Base-by-base conservation (phyloP, 805 yeast genomes). In the Kluyveromyces aestuarii region DNA sequence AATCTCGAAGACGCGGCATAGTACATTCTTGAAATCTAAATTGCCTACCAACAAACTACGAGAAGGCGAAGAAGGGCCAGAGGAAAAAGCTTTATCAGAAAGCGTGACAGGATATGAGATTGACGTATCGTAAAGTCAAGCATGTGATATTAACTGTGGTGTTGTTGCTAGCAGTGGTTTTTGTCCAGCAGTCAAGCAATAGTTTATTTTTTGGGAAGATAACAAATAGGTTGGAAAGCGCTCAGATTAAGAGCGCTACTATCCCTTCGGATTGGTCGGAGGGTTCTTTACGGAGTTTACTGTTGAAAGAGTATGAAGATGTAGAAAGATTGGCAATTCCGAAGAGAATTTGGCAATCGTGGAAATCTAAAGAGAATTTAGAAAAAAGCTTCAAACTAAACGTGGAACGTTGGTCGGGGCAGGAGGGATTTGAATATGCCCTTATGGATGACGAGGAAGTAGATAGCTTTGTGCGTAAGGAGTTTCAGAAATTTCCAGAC, bases 261-360 rank as follows among this genome's bases (percentile, higher is more conserved):
- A 37, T 43, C 2, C 45, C 45, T 2, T 18, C 45, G 27, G 45
- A 43, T 21, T 43, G 45, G 45, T 43, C 45, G n/a, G 19, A 7
- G 7, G 39, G 39, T 14, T 43, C 45, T 10, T 19, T 43, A 38
- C 19, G 45, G 7, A 21, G 19, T 10, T n/a, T 21, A 38, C n/a
- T 43, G 38, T 43, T 43, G 39, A 25, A 10, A 10, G 39, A 43
- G 16, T 43, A 33, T 27, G 37, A 30, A 7, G 8, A 30, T 4
- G 18, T 21, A 16, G 27, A 33, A 17, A 16, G 8, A 10, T 30
- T 30, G 14, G 45, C 11, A 14, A 72, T 74, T 46, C 77, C 76
- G 0, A 72, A 70, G 18, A 62, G 62, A 44, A 71, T 76, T 33
- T 76, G 79, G 78, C 81, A 76, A 55, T 64, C 73, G 1, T 75